Evolutionary conservation across 208 protist species (phyloP), one percentile per base, ranked within the genome.

Genomic region (Phytomonas francai): DNA sequence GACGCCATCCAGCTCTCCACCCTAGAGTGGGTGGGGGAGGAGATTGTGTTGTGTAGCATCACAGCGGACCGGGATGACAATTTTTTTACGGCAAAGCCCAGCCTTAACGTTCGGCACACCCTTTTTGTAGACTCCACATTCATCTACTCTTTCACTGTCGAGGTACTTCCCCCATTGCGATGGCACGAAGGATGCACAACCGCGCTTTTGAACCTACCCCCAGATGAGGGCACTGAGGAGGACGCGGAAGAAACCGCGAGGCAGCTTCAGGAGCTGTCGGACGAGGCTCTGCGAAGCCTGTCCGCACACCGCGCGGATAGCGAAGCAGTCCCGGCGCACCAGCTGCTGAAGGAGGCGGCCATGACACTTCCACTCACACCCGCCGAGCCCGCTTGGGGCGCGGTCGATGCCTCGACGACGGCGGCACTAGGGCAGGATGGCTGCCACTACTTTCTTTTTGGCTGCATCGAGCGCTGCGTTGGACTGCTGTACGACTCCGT

Each of bases 31-130:
- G 33, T 63, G 25, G 87, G 87, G 3, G 31, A 72, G 19, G 88
- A 93, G 54, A 78, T 72, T n/a, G 83, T 93, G 31, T 68, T 93
- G 51, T 91, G 84, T 74, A 89, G 83, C 25, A 76, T 93, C n/a
- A 84, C 80, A 1, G 71, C 78, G 0, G 84, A 90, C 42, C 63
- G 45, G 36, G 79, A 79, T 33, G 78, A 83, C 31, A 14, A 70
- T 71, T 79, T 80, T 62, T 91, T 93, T 68, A 84, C 71, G 1
- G 80, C 81, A 7, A 80, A 83, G 64, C 88, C 88, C 14, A 81
- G 73, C 36, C 73, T 93, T 34, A 69, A 80, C 54, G 78, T 84
- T 34, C 67, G 67, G 36, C 88, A 93, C 77, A 93, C 88, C 31
- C 70, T 93, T 7, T 77, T 83, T 36, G 84, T 93, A 1, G 83